phyloP scores from a whole-genome alignment of 2,329 filamentous ascomycete species.

The Penicillium oxalicum region DNA sequence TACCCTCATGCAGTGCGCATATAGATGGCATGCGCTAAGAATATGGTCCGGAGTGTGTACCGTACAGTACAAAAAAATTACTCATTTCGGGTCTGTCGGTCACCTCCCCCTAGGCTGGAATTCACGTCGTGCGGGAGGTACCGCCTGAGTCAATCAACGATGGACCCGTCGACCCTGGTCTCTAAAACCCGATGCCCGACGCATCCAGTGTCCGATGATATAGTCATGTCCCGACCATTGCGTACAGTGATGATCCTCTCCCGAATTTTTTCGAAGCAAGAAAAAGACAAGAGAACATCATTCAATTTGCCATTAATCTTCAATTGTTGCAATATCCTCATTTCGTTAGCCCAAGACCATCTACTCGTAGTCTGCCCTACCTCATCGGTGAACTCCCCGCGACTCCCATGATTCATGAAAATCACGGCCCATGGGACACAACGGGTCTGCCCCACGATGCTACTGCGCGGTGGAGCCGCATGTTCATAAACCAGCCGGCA shows the following conservation, averaged over 20 bases:
- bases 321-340: neutral
- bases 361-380: no score
- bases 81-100: no score
- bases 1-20: no score
- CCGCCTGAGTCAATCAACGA: neutral
- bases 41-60: no score
- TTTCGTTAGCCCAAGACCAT: neutral
- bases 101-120: no score
- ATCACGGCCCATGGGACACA: constrained; percentile 4
- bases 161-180: neutral
- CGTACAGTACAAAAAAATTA: no score
- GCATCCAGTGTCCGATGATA: neutral
- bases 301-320: neutral
- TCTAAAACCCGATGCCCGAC: no score
- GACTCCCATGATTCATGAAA: constrained; percentile 15
- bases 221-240: neutral
- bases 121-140: neutral
- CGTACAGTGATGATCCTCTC: no score
- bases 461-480: neutral
- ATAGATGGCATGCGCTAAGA: no score
- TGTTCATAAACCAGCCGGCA: neutral
- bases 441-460: constrained; percentile 18
- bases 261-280: no score
- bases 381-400: neutral
- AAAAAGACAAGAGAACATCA: neutral